Percentiles rank a stretch among this genome's conserved stretches.
These are phyloP conservation scores for Phaeoacremonium minimum DNA, from an alignment of 2,329 filamentous ascomycete species.

Conservation along the genomic window DNA sequence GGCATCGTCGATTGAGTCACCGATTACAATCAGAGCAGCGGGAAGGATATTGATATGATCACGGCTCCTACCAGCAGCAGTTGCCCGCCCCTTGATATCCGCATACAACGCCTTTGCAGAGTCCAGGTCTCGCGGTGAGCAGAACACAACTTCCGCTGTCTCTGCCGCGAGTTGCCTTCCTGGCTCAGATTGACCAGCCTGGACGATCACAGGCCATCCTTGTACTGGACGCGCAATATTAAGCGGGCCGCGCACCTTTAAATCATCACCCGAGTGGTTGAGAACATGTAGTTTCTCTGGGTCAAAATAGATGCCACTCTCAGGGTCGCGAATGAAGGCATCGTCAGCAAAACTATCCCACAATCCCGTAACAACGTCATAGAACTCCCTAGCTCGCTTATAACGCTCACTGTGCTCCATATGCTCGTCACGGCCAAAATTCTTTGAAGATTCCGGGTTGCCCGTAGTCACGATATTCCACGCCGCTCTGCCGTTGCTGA, in stretches of 20 bases:
- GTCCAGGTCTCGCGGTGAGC: conserved; percentile 39
- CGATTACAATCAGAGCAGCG: conserved; percentile 44
- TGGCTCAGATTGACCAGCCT: conserved; percentile 48
- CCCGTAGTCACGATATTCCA: conserved; percentile 53
- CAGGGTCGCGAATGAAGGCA: conserved; percentile 43
- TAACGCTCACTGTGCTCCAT: conserved; percentile 44
- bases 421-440: conserved; percentile 46
- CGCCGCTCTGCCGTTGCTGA: conserved; percentile 43
- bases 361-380: conserved; percentile 46
- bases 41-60: conserved; percentile 47
- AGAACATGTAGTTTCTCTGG: conserved; percentile 47
- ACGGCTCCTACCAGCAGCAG: conserved; percentile 35
- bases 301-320: conserved; percentile 43
- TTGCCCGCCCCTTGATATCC: conserved; percentile 44
- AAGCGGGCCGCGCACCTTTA: conserved; percentile 41
- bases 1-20: conserved; percentile 43
- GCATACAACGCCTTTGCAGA: conserved; percentile 41
- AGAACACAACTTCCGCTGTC: conserved; percentile 50
- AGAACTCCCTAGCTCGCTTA: conserved; percentile 46
- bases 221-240: conserved; percentile 49
- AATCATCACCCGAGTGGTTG: conserved; percentile 42
- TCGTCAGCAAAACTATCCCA: conserved; percentile 54
- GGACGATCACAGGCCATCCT: conserved; percentile 52
- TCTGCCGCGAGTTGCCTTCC: conserved; percentile 46
- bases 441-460: conserved; percentile 47